Percentiles rank a stretch among this genome's conserved stretches.
These are phyloP conservation scores for Dendrobium catenatum DNA, from an alignment of 106 monocot genomes.

Conservation along the genomic window DNA sequence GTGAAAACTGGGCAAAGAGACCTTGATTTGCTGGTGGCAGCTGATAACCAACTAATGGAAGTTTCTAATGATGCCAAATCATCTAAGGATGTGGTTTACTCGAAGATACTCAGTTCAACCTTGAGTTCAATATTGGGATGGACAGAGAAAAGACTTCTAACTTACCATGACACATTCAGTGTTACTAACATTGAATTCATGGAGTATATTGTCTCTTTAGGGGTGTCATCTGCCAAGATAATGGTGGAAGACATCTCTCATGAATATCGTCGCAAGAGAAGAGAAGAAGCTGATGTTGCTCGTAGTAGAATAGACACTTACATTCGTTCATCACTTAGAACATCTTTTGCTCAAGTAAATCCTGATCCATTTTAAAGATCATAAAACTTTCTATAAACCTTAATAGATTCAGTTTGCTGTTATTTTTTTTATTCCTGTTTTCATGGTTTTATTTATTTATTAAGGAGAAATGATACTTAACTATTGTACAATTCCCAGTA, in stretches of 20 bases:
- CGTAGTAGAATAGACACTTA: slow-evolving; percentile 80
- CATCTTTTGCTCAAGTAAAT: slow-evolving; percentile 97
- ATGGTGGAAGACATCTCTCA: slow-evolving; percentile 93
- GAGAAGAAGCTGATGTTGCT: slow-evolving; percentile 86
- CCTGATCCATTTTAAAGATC: background rate
- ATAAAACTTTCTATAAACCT: background rate
- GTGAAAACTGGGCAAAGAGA: slow-evolving; percentile 65
- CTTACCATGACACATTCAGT: slow-evolving; percentile 90
- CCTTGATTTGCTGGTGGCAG: slow-evolving; percentile 69
- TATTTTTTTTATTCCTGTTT: background rate
- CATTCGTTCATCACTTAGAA: slow-evolving; percentile 81
- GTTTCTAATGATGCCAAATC: slow-evolving; percentile 88
- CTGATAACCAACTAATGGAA: slow-evolving; percentile 75
- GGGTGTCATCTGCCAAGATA: slow-evolving; percentile 74
- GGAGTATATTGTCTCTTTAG: slow-evolving; percentile 80
- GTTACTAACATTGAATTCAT: slow-evolving; percentile 69
- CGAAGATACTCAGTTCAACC: slow-evolving; percentile 74
- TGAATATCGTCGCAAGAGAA: slow-evolving; percentile 67
- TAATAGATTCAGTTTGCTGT: background rate
- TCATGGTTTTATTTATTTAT: background rate
- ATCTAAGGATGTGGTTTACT: slow-evolving; percentile 69
- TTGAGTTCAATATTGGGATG: slow-evolving; percentile 88
- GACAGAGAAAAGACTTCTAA: slow-evolving; percentile 91
- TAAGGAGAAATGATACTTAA: background rate
- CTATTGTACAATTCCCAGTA: background rate